Evolutionary conservation across 1,139 yeast genomes (phyloP).

Genomic region (Yamadazyma triangularis): DNA sequence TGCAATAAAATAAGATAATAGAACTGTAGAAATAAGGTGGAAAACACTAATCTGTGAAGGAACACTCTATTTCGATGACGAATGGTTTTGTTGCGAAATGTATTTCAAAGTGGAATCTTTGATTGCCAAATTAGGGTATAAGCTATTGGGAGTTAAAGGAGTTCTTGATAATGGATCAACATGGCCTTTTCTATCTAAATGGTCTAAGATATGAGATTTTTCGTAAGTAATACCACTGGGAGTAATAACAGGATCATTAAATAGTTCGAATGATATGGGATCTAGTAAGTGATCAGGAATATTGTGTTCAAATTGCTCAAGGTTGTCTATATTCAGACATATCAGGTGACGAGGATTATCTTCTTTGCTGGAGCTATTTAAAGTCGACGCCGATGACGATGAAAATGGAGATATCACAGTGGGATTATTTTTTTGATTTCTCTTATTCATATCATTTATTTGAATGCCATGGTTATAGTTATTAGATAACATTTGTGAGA

Average conservation of each 20-base stretch:
- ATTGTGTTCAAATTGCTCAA: slow-evolving; percentile 18
- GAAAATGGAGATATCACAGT: background rate
- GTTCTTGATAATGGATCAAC: slow-evolving; percentile 38
- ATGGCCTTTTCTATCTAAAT: slow-evolving; percentile 26
- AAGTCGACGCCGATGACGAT: background rate
- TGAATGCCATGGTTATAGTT: slow-evolving; percentile 9
- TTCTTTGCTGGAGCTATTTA: background rate
- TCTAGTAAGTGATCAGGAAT: slow-evolving; percentile 43
- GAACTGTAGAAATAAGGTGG: no score
- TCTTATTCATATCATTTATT: slow-evolving; percentile 1
- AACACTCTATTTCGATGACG: no score
- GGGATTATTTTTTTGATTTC: background rate
- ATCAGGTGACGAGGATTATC: slow-evolving; percentile 1
- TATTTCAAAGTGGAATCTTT: slow-evolving; percentile 30
- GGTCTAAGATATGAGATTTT: slow-evolving; percentile 32
- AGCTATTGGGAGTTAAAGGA: slow-evolving; percentile 30
- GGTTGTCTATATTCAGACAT: no score
- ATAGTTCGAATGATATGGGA: slow-evolving; percentile 44
- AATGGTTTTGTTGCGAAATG: no score
- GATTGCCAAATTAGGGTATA: slow-evolving; percentile 41
- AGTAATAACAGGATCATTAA: slow-evolving; percentile 45
- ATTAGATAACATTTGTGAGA: slow-evolving; percentile 8
- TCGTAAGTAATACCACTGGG: slow-evolving; percentile 50
- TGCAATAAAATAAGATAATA: no score
- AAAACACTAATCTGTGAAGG: no score